phyloP scores from a whole-genome alignment of 805 yeast species.

The Komagataella mondaviorum region DNA sequence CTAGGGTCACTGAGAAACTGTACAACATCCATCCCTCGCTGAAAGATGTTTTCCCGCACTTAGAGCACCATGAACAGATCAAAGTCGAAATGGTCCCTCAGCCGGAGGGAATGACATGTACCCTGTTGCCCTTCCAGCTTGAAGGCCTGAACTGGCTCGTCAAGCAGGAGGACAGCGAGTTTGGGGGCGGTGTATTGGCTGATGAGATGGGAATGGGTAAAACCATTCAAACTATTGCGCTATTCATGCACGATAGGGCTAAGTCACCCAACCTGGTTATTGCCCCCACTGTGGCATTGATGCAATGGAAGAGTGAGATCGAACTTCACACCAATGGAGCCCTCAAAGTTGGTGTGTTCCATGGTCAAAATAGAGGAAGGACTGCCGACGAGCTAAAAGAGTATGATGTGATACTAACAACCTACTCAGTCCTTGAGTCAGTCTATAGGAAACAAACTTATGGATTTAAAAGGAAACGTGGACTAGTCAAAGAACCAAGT shows the following conservation, averaged over 20 bases:
- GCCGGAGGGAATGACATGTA: slow-evolving; percentile 66
- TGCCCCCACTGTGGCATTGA: slow-evolving; percentile 96
- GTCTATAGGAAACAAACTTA: slow-evolving; percentile 68
- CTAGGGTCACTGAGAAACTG: slow-evolving; percentile 53
- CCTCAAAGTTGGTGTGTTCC: slow-evolving; percentile 60
- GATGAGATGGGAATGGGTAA: slow-evolving; percentile 99
- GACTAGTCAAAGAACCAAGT: slow-evolving; percentile 61
- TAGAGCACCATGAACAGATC: slow-evolving; percentile 33
- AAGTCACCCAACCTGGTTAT: slow-evolving; percentile 77
- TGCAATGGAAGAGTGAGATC: slow-evolving; percentile 96
- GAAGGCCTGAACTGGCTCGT: slow-evolving; percentile 90
- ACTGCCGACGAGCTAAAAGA: slow-evolving; percentile 39
- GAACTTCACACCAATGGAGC: slow-evolving; percentile 66
- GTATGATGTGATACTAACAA: slow-evolving; percentile 77
- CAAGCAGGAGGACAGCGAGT: slow-evolving; percentile 66
- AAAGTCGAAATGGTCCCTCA: slow-evolving; percentile 49
- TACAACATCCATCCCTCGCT: slow-evolving; percentile 73
- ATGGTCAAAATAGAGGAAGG: slow-evolving; percentile 70
- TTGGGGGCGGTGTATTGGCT: slow-evolving; percentile 85
- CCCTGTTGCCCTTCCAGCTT: slow-evolving; percentile 75
- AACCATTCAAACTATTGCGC: slow-evolving; percentile 89
- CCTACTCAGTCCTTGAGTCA: slow-evolving; percentile 86
- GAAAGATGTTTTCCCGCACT: slow-evolving; percentile 52
- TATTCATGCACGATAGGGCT: slow-evolving; percentile 55
- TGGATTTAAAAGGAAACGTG: slow-evolving; percentile 69